These are phyloP conservation scores for Trichoderma lentiforme DNA, from an alignment of 2,329 filamentous ascomycete genomes.

Conservation along the genomic window DNA sequence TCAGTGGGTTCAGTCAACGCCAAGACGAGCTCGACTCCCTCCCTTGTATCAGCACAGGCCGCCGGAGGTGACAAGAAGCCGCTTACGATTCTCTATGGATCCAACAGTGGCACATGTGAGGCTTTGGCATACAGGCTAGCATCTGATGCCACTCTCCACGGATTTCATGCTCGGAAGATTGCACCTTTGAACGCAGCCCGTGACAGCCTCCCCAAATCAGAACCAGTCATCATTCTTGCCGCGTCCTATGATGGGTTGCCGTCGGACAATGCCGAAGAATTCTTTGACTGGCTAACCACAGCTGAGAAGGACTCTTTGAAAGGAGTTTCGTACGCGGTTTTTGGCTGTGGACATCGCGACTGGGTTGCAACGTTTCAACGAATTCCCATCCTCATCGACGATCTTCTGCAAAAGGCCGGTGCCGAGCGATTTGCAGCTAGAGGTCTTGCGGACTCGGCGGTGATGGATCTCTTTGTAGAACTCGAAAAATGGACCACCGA, in stretches of 20 bases:
- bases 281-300: conserved; percentile 60
- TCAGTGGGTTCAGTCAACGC: not conserved
- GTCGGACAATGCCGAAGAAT: conserved; percentile 64
- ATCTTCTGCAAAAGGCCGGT: conserved; percentile 36
- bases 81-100: conserved; percentile 64
- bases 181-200: conserved; percentile 57
- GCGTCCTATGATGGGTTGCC: conserved; percentile 69
- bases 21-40: not conserved
- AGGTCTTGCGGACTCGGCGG: conserved; percentile 55
- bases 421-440: conserved; percentile 32
- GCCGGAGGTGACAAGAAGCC: conserved; percentile 26
- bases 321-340: conserved; percentile 61
- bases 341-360: conserved; percentile 61
- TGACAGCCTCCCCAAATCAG: conserved; percentile 51
- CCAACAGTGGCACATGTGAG: conserved; percentile 68
- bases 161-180: conserved; percentile 50
- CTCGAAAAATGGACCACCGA: conserved; percentile 62
- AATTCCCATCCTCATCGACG: conserved; percentile 57
- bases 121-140: conserved; percentile 59
- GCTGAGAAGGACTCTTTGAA: conserved; percentile 47
- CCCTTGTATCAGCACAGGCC: not conserved
- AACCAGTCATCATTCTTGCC: conserved; percentile 61
- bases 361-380: conserved; percentile 58
- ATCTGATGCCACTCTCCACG: conserved; percentile 50
- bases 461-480: conserved; percentile 58